These are phyloP conservation scores for Quercus engelmannii DNA, from an alignment of 306 rosid species.

Conservation along the genomic window DNA sequence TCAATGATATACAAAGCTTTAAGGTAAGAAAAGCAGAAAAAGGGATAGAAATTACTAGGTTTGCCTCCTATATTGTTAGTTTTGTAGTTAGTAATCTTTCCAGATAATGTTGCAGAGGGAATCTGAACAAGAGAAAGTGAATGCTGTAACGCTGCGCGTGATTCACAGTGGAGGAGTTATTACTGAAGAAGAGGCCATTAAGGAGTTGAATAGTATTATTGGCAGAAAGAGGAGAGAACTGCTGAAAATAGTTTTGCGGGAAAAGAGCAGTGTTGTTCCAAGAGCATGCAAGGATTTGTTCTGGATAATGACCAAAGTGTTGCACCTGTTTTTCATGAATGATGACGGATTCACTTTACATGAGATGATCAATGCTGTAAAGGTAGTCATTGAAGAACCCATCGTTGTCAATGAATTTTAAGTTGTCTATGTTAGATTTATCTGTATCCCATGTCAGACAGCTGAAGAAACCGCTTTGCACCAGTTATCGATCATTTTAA, in stretches of 20 bases:
- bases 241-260: conserved; percentile 49
- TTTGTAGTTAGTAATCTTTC: background rate
- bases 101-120: conserved; percentile 54
- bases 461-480: too few species aligned
- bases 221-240: conserved; percentile 54
- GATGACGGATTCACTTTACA: conserved; percentile 68
- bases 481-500: too few species aligned
- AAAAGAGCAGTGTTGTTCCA: conserved; percentile 38
- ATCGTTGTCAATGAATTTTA: conserved; percentile 28
- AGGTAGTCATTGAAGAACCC: conserved; percentile 52
- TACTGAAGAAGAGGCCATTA: conserved; percentile 40
- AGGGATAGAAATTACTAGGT: background rate
- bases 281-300: conserved; percentile 81
- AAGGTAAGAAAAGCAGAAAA: conserved; percentile 29
- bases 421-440: background rate
- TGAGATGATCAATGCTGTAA: conserved; percentile 48
- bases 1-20: conserved; percentile 57
- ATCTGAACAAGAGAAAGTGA: conserved; percentile 70
- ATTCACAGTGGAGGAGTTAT: conserved; percentile 28
- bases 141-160: conserved; percentile 42
- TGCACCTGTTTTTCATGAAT: conserved; percentile 63
- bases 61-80: background rate
- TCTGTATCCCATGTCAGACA: too few species aligned
- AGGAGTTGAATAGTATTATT: conserved; percentile 34
- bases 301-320: conserved; percentile 66